Conservation (phyloP, 345 rosid genomes). For the Eucalyptus sp. region DNA sequence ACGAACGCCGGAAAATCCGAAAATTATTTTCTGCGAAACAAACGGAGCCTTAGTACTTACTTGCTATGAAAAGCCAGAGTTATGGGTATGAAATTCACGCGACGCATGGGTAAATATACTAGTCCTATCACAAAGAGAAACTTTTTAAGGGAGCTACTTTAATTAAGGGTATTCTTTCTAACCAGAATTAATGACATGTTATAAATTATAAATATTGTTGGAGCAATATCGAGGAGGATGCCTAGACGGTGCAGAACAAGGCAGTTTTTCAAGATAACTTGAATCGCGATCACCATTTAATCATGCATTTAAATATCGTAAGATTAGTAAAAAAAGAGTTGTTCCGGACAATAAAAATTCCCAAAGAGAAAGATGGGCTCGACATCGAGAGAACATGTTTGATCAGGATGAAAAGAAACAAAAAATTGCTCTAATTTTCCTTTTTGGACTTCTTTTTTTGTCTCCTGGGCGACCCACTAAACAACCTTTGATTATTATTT, state of each 20-base stretch:
- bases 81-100: neutral
- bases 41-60: neutral
- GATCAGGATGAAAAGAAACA: neutral
- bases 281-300: too few species aligned
- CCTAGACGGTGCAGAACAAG: too few species aligned
- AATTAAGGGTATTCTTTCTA: too few species aligned
- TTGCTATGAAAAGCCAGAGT: neutral
- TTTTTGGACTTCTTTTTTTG: neutral
- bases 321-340: neutral
- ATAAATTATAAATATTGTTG: too few species aligned
- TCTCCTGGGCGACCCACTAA: neutral
- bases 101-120: neutral
- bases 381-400: neutral
- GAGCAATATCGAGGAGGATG: too few species aligned
- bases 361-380: neutral
- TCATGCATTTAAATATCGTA: neutral
- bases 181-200: too few species aligned
- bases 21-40: rapidly evolving
- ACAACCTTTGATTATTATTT: neutral
- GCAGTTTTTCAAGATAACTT: too few species aligned
- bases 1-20: too few species aligned
- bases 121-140: too few species aligned
- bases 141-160: too few species aligned
- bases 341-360: neutral
- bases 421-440: neutral